These are phyloP conservation scores for Acanthamoeba lenticulata DNA, from an alignment of 208 protist genomes.

Conservation along the genomic window DNA sequence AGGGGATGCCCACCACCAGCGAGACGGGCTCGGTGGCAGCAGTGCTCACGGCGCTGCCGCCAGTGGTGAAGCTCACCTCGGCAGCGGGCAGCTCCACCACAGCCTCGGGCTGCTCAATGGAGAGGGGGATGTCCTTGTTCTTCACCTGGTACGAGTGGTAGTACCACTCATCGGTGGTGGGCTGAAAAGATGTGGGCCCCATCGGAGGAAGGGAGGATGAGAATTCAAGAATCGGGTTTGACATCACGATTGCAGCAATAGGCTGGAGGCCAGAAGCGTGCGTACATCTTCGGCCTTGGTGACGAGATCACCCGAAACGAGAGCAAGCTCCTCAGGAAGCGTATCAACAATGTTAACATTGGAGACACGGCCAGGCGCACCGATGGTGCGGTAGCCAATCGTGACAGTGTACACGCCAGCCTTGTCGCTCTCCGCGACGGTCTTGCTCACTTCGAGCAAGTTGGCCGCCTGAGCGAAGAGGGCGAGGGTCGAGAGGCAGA, in stretches of 20 bases:
- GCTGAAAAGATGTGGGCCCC: background rate
- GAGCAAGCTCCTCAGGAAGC: background rate
- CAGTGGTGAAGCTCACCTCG: slow-evolving; percentile 14
- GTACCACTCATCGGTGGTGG: background rate
- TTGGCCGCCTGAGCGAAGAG: background rate
- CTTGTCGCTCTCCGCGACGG: background rate
- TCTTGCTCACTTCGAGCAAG: slow-evolving; percentile 16
- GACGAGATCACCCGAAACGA: slow-evolving; percentile 11
- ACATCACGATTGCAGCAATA: background rate
- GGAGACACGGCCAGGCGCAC: background rate
- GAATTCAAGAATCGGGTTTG: background rate
- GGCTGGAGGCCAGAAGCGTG: background rate
- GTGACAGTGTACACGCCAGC: background rate
- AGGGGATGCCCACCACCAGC: background rate
- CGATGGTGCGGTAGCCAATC: background rate
- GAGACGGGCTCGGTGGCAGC: background rate
- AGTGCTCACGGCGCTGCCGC: background rate
- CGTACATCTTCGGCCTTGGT: background rate
- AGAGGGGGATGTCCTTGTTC: background rate
- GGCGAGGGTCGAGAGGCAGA: background rate
- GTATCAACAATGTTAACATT: background rate
- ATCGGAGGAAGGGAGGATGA: background rate
- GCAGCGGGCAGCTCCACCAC: background rate
- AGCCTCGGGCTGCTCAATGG: background rate
- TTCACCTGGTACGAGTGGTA: slow-evolving; percentile 6